These are phyloP conservation scores for Fusarium nelsonii DNA, from an alignment of 2,329 filamentous ascomycete genomes.

Conservation along the genomic window DNA sequence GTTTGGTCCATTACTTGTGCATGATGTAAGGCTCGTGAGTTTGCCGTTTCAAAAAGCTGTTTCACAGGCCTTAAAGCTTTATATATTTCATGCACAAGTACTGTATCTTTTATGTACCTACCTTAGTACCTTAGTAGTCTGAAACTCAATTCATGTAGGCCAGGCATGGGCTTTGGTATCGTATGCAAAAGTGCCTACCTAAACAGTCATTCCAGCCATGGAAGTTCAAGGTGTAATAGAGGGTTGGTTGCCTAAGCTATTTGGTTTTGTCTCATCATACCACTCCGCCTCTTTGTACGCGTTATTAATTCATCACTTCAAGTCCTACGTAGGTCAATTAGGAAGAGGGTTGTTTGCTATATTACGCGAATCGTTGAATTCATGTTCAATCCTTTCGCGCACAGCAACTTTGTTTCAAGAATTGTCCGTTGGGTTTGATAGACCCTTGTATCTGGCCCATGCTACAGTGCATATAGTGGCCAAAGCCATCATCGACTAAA, in stretches of 20 bases:
- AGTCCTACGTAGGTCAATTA: not conserved
- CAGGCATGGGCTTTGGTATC: slow-evolving; percentile 9
- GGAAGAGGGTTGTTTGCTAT: not conserved
- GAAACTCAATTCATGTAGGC: slow-evolving; percentile 33
- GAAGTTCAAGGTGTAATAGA: not conserved
- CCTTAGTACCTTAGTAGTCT: slow-evolving; percentile 7
- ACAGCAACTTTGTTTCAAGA: slow-evolving; percentile 2
- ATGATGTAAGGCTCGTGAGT: not conserved
- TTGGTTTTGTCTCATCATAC: slow-evolving; percentile 2
- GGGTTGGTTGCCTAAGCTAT: slow-evolving; percentile 1
- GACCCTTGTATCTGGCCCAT: slow-evolving; percentile 22
- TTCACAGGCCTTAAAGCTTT: slow-evolving; percentile 27
- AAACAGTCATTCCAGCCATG: slow-evolving; percentile 12
- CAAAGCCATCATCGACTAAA: slow-evolving; percentile 28
- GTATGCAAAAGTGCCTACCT: slow-evolving; percentile 14
- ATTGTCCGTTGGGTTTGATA: not conserved
- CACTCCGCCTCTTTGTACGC: slow-evolving; percentile 24
- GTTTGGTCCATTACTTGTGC: not conserved
- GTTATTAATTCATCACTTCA: slow-evolving; percentile 3
- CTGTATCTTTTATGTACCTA: not conserved
- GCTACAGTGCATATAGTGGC: slow-evolving; percentile 38
- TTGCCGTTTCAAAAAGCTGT: slow-evolving; percentile 32
- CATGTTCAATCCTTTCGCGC: not conserved
- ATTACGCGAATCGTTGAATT: not conserved
- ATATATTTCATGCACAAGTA: slow-evolving; percentile 19